These are phyloP conservation scores for Pseudohyphozyma bogoriensis DNA, from an alignment of 768 basidiomycete genomes.

Conservation along the genomic window DNA sequence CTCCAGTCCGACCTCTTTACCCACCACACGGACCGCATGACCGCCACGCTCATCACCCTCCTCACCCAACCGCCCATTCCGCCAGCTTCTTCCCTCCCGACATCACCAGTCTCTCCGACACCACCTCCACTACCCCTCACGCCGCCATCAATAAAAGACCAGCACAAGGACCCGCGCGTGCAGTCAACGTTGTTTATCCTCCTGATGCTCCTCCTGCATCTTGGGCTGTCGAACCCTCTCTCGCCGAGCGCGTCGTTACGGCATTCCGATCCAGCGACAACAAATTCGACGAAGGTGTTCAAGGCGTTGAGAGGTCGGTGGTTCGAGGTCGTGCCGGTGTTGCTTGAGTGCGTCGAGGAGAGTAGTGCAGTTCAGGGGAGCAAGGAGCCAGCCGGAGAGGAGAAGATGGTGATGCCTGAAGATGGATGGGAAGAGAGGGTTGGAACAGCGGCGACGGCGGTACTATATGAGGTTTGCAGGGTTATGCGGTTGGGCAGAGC, in stretches of 20 bases:
- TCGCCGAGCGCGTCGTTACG: background rate
- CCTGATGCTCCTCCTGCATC: constrained; percentile 10
- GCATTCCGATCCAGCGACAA: background rate
- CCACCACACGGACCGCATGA: constrained; percentile 87
- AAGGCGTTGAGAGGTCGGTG: constrained; percentile 44
- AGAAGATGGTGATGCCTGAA: constrained; percentile 13
- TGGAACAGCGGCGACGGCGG: constrained; percentile 26
- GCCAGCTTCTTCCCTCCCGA: too few relatives aligned
- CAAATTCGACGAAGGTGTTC: constrained; percentile 21
- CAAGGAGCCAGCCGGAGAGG: constrained; percentile 31
- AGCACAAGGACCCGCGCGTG: constrained; percentile 10
- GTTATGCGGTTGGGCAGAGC: constrained; percentile 69
- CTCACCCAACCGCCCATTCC: too few relatives aligned
- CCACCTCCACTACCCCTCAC: constrained; percentile 19
- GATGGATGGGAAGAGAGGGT: constrained; percentile 28
- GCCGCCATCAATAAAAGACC: constrained; percentile 9
- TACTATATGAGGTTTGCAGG: constrained; percentile 80
- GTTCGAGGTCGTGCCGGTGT: constrained; percentile 64
- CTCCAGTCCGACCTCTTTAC: constrained; percentile 76
- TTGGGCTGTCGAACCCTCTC: background rate
- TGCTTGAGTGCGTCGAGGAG: constrained; percentile 67
- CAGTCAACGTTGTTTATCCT: constrained; percentile 2
- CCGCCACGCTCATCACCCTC: constrained; percentile 54
- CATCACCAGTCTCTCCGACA: constrained; percentile 47
- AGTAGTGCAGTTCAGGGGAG: constrained; percentile 65